Conservation (phyloP, 805 yeast genomes). For the Wickerhamomyces xylosicus region DNA sequence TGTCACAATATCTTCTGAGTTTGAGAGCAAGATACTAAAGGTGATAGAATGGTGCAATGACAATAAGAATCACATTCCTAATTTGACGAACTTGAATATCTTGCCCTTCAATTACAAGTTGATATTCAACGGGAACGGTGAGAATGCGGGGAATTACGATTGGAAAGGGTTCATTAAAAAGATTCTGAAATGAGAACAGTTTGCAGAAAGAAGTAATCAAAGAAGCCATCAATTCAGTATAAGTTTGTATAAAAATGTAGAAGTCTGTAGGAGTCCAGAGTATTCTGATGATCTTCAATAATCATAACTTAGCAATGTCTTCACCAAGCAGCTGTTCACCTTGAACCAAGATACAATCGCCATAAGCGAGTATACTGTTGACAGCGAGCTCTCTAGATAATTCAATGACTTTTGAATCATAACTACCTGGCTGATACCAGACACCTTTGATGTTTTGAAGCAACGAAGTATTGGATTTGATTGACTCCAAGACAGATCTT, state of each 20-base stretch:
- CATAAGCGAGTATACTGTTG: slow-evolving; percentile 32
- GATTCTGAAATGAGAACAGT: slow-evolving; percentile 24
- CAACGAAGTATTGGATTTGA: slow-evolving; percentile 17
- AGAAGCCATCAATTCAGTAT: too few species aligned
- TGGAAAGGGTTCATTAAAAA: slow-evolving; percentile 30
- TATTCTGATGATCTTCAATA: too few species aligned
- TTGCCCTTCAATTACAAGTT: slow-evolving; percentile 55
- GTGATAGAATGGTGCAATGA: slow-evolving; percentile 44
- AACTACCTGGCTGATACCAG: slow-evolving; percentile 85
- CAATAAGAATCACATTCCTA: slow-evolving; percentile 62
- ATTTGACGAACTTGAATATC: slow-evolving; percentile 54
- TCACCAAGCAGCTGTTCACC: slow-evolving; percentile 35
- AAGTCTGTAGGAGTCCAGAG: too few species aligned
- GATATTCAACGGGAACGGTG: slow-evolving; percentile 15
- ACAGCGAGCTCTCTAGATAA: slow-evolving; percentile 25
- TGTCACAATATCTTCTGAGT: slow-evolving; percentile 11
- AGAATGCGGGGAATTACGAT: slow-evolving; percentile 12
- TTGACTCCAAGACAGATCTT: slow-evolving; percentile 29
- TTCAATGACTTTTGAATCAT: slow-evolving; percentile 38
- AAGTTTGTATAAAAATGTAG: too few species aligned
- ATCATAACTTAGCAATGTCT: too few species aligned
- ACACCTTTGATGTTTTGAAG: slow-evolving; percentile 35
- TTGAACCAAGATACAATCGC: slow-evolving; percentile 60
- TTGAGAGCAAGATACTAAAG: slow-evolving; percentile 29
- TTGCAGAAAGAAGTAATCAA: too few species aligned